Percentiles rank a stretch among this genome's conserved stretches.
Conservation (phyloP, 176 grass and related monocot genomes). For the Secale cereale region DNA sequence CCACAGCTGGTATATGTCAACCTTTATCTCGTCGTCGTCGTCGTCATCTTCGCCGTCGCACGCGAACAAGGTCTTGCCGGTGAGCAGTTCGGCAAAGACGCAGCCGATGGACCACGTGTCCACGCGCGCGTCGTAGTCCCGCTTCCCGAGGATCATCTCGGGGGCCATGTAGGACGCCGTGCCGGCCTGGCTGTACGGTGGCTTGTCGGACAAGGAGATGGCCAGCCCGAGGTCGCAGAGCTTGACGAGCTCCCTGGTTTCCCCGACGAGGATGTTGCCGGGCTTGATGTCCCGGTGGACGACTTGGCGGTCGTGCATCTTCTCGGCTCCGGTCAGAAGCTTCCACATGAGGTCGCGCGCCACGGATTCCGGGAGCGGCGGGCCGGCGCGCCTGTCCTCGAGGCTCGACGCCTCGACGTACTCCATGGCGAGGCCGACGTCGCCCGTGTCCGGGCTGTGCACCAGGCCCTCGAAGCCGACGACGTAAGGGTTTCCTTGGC, state of each 20-base stretch:
- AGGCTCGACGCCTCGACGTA: not conserved
- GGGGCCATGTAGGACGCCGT: not conserved
- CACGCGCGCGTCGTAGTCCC: not conserved
- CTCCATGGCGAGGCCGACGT: not conserved
- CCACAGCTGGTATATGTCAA: not conserved
- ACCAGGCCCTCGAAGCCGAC: not conserved
- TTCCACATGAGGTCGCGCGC: not conserved
- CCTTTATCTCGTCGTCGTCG: not conserved
- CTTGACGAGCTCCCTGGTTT: not conserved
- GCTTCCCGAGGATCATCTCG: not conserved
- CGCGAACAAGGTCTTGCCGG: not conserved
- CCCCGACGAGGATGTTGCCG: not conserved
- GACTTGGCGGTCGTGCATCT: not conserved
- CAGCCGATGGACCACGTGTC: conserved; percentile 1
- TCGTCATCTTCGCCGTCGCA: not conserved
- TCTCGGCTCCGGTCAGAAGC: not conserved
- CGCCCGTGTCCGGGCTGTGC: not conserved
- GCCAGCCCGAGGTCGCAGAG: not conserved
- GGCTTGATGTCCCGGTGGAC: conserved; percentile 10
- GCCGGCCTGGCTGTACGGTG: not conserved
- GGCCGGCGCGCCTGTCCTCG: not conserved
- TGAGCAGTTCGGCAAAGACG: not conserved
- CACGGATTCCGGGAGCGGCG: not conserved
- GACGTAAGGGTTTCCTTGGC: not conserved
- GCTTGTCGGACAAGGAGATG: not conserved